Evolutionary conservation across 2,329 filamentous ascomycete species (phyloP).

Genomic region (Hypoxylon sp.): DNA sequence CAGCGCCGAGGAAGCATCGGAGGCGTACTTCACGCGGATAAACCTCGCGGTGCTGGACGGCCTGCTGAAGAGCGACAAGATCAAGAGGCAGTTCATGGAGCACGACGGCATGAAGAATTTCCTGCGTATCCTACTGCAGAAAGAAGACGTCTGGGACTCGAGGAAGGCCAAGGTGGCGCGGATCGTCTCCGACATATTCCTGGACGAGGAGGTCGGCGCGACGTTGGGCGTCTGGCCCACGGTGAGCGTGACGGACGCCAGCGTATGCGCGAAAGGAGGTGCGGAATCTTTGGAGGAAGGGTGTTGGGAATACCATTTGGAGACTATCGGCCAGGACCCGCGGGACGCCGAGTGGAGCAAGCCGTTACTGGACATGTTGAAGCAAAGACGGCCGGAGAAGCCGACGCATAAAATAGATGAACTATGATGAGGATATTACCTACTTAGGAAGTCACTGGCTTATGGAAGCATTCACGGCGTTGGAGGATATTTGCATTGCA

Average conservation of each 20-base stretch:
- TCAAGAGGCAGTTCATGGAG: slow-evolving; percentile 70
- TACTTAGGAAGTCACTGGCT: background rate
- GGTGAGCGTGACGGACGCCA: slow-evolving; percentile 53
- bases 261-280: slow-evolving; percentile 56
- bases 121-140: slow-evolving; percentile 65
- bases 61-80: slow-evolving; percentile 67
- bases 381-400: slow-evolving; percentile 27
- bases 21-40: slow-evolving; percentile 50
- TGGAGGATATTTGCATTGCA: slow-evolving; percentile 12
- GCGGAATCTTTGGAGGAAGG: slow-evolving; percentile 60
- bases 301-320: slow-evolving; percentile 71
- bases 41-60: slow-evolving; percentile 67
- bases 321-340: slow-evolving; percentile 33
- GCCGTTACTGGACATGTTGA: slow-evolving; percentile 48
- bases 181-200: slow-evolving; percentile 74
- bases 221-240: slow-evolving; percentile 69
- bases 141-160: slow-evolving; percentile 64
- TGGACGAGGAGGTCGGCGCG: slow-evolving; percentile 76
- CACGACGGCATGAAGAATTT: slow-evolving; percentile 68
- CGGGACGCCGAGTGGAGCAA: slow-evolving; percentile 61
- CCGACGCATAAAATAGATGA: slow-evolving; percentile 33
- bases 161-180: slow-evolving; percentile 70
- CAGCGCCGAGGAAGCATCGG: slow-evolving; percentile 36
- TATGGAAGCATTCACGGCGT: slow-evolving; percentile 25
- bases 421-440: slow-evolving; percentile 16